Conservation (phyloP, 306 rosid species). For the Casuarina cunninghamiana region DNA sequence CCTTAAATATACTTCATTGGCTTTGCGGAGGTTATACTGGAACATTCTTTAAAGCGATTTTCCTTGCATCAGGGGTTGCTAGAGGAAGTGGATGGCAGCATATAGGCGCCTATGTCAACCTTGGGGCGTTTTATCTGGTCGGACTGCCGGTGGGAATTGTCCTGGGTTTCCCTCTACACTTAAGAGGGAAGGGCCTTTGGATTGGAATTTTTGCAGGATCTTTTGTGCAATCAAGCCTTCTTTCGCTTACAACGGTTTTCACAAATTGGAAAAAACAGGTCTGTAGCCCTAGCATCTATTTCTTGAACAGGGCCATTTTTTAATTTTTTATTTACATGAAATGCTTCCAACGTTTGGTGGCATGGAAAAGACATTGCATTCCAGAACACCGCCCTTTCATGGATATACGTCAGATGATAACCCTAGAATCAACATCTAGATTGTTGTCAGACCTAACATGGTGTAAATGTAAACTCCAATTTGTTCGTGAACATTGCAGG, state of each 20-base stretch:
- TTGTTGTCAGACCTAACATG: not conserved
- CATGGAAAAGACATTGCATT: too few relatives aligned
- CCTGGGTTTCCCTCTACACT: constrained; percentile 35
- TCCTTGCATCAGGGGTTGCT: constrained; percentile 38
- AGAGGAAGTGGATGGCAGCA: constrained; percentile 61
- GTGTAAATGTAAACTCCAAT: not conserved
- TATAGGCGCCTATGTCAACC: constrained; percentile 48
- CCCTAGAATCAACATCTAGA: not conserved
- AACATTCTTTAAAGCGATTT: too few relatives aligned
- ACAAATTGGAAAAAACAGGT: constrained; percentile 62
- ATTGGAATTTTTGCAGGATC: constrained; percentile 43
- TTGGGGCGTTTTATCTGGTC: constrained; percentile 52
- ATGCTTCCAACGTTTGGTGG: not conserved
- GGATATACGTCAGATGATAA: too few relatives aligned
- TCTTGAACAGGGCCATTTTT: not conserved
- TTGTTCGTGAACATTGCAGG: constrained; percentile 9
- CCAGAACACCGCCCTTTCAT: too few relatives aligned
- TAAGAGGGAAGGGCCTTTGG: constrained; percentile 62
- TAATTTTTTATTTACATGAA: not conserved
- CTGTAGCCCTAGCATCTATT: not conserved
- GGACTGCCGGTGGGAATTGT: constrained; percentile 48
- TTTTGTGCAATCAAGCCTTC: constrained; percentile 31
- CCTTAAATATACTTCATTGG: not conserved
- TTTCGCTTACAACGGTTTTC: constrained; percentile 33
- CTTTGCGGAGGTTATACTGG: not conserved